Percentiles rank a stretch among this genome's conserved stretches.
Conservation (phyloP, 306 rosid genomes). For the Rosa lucieae region DNA sequence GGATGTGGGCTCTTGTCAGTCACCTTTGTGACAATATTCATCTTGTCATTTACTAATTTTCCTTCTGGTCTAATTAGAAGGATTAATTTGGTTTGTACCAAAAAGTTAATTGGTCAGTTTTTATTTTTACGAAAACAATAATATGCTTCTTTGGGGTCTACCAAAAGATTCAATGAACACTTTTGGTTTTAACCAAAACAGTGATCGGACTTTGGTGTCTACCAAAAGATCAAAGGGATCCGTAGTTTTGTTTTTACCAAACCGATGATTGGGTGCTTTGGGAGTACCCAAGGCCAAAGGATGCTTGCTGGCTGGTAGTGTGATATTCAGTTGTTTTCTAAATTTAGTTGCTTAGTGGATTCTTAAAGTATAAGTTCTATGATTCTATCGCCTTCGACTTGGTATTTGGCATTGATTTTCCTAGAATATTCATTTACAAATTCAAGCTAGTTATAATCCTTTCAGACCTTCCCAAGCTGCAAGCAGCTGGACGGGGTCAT, state of each 20-base stretch:
- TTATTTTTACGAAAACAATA: neutral
- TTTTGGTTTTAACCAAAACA: neutral
- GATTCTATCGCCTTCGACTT: neutral
- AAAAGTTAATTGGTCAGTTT: neutral
- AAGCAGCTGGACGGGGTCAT: no score
- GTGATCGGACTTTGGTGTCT: no score
- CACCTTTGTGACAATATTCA: neutral
- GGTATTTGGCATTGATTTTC: neutral
- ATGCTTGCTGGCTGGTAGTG: no score
- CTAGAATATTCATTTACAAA: neutral
- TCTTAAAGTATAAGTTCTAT: neutral
- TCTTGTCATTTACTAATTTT: neutral
- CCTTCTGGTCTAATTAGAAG: neutral
- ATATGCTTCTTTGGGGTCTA: neutral
- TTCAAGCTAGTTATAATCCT: no score
- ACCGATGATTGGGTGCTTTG: no score
- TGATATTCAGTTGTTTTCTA: neutral
- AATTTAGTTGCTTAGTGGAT: neutral
- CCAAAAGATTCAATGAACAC: neutral
- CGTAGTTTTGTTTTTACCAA: no score
- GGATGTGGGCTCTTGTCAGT: neutral
- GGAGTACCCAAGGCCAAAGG: neutral
- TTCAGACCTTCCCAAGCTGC: no score
- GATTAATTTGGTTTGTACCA: neutral
- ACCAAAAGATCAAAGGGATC: no score